A percentile compares a stretch with the other conserved stretches of the same genome.
Evolutionary conservation across 129 eudicot species (phyloP).

Genomic region (Centella asiatica): DNA sequence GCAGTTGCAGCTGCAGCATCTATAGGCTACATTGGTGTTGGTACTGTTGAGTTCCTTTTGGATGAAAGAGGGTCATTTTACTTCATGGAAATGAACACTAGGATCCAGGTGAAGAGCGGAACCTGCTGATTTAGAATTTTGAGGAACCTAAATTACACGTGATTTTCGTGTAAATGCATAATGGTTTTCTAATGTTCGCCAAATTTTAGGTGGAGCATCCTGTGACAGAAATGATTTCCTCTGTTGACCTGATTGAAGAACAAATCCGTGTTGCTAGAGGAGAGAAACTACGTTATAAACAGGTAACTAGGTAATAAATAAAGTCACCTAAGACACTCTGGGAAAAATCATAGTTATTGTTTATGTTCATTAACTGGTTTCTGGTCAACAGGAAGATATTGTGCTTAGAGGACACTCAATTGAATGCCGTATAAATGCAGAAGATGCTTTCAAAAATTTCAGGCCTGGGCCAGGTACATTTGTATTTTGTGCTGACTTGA

Average conservation of each 20-base stretch:
- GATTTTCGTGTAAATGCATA: conserved; percentile 11
- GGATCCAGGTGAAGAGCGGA: conserved; percentile 68
- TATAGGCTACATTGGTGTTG: conserved; percentile 95
- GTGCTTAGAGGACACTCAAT: conserved; percentile 94
- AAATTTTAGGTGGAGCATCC: conserved; percentile 89
- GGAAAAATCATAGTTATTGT: background rate
- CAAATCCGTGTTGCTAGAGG: conserved; percentile 98
- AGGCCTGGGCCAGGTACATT: conserved; percentile 95
- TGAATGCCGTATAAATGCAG: conserved; percentile 96
- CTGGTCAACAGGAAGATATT: conserved; percentile 65
- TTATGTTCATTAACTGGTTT: conserved; percentile 10
- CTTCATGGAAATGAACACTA: conserved; percentile 99
- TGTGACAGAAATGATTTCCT: conserved; percentile 96
- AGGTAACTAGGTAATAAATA: conserved; percentile 71
- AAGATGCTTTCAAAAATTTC: conserved; percentile 96
- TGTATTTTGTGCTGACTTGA: conserved; percentile 6
- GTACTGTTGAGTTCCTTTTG: conserved; percentile 88
- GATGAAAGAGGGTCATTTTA: conserved; percentile 96
- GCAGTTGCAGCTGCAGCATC: conserved; percentile 99
- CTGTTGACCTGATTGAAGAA: conserved; percentile 97
- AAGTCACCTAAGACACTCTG: background rate
- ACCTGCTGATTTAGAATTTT: background rate
- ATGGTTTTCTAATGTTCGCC: background rate
- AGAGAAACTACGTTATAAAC: conserved; percentile 78
- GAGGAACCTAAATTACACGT: background rate